phyloP scores from a whole-genome alignment of 2,329 filamentous ascomycete species.

The Paraconiothyrium brasiliense region DNA sequence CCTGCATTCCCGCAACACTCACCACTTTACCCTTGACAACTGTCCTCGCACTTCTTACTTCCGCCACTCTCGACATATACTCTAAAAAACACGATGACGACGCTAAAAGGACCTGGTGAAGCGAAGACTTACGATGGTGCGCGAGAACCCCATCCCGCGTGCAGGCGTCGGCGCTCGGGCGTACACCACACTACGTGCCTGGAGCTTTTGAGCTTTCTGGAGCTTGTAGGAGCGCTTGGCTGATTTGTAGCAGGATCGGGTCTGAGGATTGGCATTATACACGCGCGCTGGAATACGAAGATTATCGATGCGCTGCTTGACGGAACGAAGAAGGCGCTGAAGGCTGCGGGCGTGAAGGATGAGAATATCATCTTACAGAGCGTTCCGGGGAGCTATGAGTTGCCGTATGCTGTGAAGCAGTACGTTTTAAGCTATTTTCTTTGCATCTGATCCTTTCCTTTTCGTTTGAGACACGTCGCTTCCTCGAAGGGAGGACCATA shows the following conservation, averaged over 20 bases:
- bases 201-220: neutral
- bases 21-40: constrained; percentile 15
- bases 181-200: neutral
- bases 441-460: no score
- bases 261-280: constrained; percentile 92
- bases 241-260: constrained; percentile 53
- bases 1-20: constrained; percentile 34
- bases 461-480: neutral
- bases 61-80: neutral
- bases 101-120: constrained; percentile 71
- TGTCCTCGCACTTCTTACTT: constrained; percentile 3
- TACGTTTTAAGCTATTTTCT: constrained; percentile 52
- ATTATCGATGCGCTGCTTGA: constrained; percentile 87
- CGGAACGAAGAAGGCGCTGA: constrained; percentile 81
- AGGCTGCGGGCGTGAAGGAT: constrained; percentile 81
- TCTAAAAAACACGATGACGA: constrained; percentile 53
- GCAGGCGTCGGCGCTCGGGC: neutral
- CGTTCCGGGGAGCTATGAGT: constrained; percentile 93
- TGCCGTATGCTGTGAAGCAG: constrained; percentile 90
- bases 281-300: constrained; percentile 91
- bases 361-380: constrained; percentile 89
- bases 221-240: neutral
- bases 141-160: constrained; percentile 24
- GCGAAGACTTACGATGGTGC: constrained; percentile 66
- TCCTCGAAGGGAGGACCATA: neutral